A percentile compares a stretch with the other conserved stretches of the same genome.
Conservation (phyloP, 106 monocot species). For the Dactylorhiza incarnata region DNA sequence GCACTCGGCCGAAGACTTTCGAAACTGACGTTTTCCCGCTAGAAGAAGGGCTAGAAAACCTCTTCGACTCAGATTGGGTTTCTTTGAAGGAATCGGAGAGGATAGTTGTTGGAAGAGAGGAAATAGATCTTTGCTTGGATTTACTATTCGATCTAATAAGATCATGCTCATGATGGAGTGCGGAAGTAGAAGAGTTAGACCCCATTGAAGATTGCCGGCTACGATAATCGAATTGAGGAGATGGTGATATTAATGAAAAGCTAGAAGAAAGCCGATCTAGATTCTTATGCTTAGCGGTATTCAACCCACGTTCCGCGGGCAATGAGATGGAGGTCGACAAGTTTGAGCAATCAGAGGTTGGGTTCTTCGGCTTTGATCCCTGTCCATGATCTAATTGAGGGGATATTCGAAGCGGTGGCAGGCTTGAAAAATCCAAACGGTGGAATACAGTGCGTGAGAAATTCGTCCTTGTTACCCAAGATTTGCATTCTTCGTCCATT, state of each 20-base stretch:
- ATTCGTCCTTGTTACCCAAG: conserved; percentile 52
- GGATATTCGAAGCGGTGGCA: conserved; percentile 18
- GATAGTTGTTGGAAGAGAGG: conserved; percentile 34
- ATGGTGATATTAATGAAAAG: conserved; percentile 5
- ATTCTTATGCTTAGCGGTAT: background rate
- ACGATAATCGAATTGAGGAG: background rate
- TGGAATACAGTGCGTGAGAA: conserved; percentile 54
- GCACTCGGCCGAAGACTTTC: conserved; percentile 25
- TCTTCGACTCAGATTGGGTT: conserved; percentile 27
- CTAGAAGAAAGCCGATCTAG: conserved; percentile 3
- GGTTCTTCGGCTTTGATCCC: conserved; percentile 9
- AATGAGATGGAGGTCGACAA: conserved; percentile 16
- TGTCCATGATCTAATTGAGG: background rate
- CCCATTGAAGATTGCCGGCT: background rate
- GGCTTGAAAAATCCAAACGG: conserved; percentile 22
- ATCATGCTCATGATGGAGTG: background rate
- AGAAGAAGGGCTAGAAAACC: conserved; percentile 56
- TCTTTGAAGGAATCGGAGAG: conserved; percentile 51
- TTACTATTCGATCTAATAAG: conserved; percentile 2
- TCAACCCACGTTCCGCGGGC: background rate
- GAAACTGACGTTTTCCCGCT: conserved; percentile 24
- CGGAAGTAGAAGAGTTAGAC: background rate
- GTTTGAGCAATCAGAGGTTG: conserved; percentile 2
- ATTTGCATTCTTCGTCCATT: conserved; percentile 37
- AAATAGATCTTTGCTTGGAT: conserved; percentile 34